Evolutionary conservation across 2,329 filamentous ascomycete genomes (phyloP).

Genomic region (Neofusicoccum parvum): DNA sequence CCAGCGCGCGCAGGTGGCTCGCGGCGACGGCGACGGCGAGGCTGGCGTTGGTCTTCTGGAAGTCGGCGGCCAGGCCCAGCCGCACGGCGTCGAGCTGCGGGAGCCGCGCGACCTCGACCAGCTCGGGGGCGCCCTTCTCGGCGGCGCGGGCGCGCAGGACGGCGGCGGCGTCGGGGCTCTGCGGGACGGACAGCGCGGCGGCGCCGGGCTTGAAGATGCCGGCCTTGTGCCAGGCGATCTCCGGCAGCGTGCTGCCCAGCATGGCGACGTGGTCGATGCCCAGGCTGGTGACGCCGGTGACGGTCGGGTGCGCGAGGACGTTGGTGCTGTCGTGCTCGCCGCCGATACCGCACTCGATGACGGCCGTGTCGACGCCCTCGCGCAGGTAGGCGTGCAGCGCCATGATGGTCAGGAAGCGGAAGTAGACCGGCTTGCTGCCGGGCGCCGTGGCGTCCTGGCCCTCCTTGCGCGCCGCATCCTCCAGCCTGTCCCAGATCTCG

Average conservation of each 20-base stretch:
- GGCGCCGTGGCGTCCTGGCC: constrained; percentile 52
- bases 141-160: constrained; percentile 59
- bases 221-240: constrained; percentile 91
- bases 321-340: constrained; percentile 95
- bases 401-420: constrained; percentile 86
- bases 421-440: constrained; percentile 81
- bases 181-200: constrained; percentile 64
- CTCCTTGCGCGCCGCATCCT: constrained; percentile 54
- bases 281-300: constrained; percentile 74
- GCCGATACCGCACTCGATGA: constrained; percentile 92
- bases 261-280: constrained; percentile 84
- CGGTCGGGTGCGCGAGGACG: constrained; percentile 70
- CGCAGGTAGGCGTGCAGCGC: constrained; percentile 80
- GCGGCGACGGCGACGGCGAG: constrained; percentile 62
- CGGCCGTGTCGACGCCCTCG: constrained; percentile 74
- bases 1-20: constrained; percentile 56
- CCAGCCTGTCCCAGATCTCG: constrained; percentile 75
- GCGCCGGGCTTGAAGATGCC: constrained; percentile 76
- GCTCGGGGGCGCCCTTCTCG: constrained; percentile 47
- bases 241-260: constrained; percentile 74
- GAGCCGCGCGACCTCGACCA: constrained; percentile 54
- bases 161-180: constrained; percentile 56
- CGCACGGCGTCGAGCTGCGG: constrained; percentile 51
- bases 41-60: constrained; percentile 65
- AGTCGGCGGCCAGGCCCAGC: constrained; percentile 63